Evolutionary conservation across 202 grass and related monocot genomes (phyloP).

Genomic region (Sporobolus alterniflorus): DNA sequence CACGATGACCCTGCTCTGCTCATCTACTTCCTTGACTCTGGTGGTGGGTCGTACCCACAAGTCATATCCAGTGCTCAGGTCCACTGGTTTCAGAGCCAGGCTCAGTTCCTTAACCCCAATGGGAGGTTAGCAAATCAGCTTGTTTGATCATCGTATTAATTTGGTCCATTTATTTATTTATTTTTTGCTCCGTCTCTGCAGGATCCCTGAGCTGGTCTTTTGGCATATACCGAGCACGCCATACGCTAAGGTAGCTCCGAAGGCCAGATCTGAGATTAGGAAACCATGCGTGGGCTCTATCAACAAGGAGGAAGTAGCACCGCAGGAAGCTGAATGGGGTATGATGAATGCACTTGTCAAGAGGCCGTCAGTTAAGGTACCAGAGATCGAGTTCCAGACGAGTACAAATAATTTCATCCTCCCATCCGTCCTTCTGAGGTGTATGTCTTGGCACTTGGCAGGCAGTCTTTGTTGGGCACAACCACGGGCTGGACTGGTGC

Average conservation of each 20-base stretch:
- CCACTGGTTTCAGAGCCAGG: slow-evolving; percentile 58
- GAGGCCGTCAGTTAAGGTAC: slow-evolving; percentile 75
- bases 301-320: slow-evolving; percentile 74
- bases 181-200: not conserved
- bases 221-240: slow-evolving; percentile 89
- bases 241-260: slow-evolving; percentile 68
- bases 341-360: slow-evolving; percentile 70
- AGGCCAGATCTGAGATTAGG: slow-evolving; percentile 33
- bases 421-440: not conserved
- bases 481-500: slow-evolving; percentile 91
- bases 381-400: not conserved
- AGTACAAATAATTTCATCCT: not conserved
- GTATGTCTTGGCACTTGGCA: not conserved
- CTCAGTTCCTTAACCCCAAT: slow-evolving; percentile 63
- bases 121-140: slow-evolving; percentile 30
- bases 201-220: slow-evolving; percentile 78
- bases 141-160: not conserved
- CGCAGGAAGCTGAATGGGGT: slow-evolving; percentile 78
- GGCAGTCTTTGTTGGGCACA: slow-evolving; percentile 88
- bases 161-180: too few species aligned
- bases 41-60: slow-evolving; percentile 81
- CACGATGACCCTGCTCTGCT: slow-evolving; percentile 48
- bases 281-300: slow-evolving; percentile 80
- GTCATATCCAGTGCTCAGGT: slow-evolving; percentile 71
- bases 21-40: slow-evolving; percentile 87